Evolutionary conservation across 176 grass and related monocot species (phyloP), one percentile per base, ranked within the genome.

Genomic region (Avena eriantha): DNA sequence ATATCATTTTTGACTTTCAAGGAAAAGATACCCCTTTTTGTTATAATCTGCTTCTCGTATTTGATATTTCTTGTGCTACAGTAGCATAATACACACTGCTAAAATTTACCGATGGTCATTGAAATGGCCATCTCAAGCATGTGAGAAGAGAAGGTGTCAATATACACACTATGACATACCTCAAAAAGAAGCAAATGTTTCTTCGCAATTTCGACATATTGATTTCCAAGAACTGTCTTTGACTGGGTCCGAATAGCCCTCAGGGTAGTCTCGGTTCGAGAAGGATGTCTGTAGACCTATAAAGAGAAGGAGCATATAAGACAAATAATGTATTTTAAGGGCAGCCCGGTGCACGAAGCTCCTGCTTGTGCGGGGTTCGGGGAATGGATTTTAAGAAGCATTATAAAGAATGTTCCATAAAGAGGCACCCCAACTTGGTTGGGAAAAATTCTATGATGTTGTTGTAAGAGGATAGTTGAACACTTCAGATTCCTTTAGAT

Each of bases 101-200:
- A 63, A 31, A 33, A 64, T 74, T 78, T 75, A 46, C 73, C 49
- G n/a, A 55, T 55, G 6, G 13, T 3, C 61, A 75, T 29, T 55
- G 24, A 63, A 48, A 47, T 74, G n/a, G 35, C 17, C 45, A 80
- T 23, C 63, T 84, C 65, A 31, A 66, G n/a, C 80, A 72, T 74
- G 57, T 64, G 8, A 87, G 15, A 73, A 83, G 67, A 83, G 19
- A 82, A 79, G 17, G 19, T 19, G 33, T 21, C 10, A 24, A 64
- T 48, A 26, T 64, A 65, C 4, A 84, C 72, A 79, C 63, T 66
- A 76, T 67, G 72, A 11, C 66, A 5, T 94, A 95, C 96, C 92
- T 98, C 96, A 88, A 98, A 98, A 91, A 98, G 90, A 89, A 83
- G 64, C 29, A 95, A 88, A 81, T 98, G 90, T 9, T 90, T 98